phyloP scores from a whole-genome alignment of 2,329 filamentous ascomycete species.

The Paecilomyces sp. region DNA sequence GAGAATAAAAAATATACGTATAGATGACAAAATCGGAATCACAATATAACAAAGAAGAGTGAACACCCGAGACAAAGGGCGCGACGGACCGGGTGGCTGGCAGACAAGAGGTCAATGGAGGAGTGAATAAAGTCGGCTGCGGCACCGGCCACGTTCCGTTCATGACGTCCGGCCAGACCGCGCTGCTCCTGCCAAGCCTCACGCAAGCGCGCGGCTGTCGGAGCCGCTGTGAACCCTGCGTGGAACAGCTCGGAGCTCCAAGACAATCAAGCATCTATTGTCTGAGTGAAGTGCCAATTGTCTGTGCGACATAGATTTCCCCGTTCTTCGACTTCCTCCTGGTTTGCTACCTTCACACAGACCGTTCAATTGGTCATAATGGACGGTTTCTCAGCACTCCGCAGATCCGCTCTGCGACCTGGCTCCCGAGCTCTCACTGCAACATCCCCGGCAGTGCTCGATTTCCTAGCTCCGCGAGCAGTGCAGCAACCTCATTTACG shows the following conservation, averaged over 20 bases:
- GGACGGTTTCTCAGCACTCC: constrained; percentile 16
- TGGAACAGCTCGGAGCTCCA: not conserved
- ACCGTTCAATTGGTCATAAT: constrained; percentile 9
- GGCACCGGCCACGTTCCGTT: constrained; percentile 8
- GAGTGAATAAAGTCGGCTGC: constrained; percentile 9
- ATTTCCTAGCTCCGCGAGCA: constrained; percentile 29
- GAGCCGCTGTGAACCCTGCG: constrained; percentile 4
- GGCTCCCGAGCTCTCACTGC: constrained; percentile 6
- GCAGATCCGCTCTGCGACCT: constrained; percentile 11
- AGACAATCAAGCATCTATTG: constrained; percentile 1
- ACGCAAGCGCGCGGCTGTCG: constrained; percentile 21
- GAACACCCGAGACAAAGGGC: not conserved
- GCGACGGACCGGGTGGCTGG: not conserved
- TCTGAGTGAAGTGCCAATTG: not conserved
- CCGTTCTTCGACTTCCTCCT: not conserved
- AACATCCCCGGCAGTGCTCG: constrained; percentile 20
- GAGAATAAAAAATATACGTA: not conserved
- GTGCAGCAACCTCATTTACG: constrained; percentile 18
- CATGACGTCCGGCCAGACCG: constrained; percentile 22
- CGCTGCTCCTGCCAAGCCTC: constrained; percentile 18
- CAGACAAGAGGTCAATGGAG: constrained; percentile 1
- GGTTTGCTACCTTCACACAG: not conserved
- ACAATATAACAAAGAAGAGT: not conserved
- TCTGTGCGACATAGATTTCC: not conserved
- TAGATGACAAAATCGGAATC: constrained; percentile 1